Conservation (phyloP, 2,329 filamentous ascomycete genomes). For the Aureobasidium subglaciale region DNA sequence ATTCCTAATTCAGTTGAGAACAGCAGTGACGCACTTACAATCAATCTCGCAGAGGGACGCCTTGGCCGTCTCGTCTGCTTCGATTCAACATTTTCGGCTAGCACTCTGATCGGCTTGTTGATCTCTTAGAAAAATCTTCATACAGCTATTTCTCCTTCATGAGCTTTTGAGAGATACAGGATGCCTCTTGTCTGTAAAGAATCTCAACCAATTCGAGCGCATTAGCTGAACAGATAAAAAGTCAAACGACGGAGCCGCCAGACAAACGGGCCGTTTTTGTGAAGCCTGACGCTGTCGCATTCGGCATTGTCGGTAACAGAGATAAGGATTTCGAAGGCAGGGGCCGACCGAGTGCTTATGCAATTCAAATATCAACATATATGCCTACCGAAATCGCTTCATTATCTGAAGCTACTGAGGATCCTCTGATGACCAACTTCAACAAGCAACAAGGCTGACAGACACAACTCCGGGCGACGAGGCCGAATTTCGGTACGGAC, state of each 20-base stretch:
- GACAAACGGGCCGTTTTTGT: neutral
- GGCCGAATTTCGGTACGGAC: neutral
- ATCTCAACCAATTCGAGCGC: neutral
- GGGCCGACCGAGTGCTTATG: neutral
- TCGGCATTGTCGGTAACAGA: neutral
- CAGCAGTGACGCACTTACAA: neutral
- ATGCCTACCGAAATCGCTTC: neutral
- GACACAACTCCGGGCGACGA: too few relatives aligned
- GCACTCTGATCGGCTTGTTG: neutral
- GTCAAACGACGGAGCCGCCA: neutral
- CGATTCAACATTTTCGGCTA: neutral
- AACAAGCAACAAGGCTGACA: neutral
- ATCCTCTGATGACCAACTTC: neutral
- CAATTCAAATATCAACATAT: neutral
- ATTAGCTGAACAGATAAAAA: neutral
- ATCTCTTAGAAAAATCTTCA: neutral
- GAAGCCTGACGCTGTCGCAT: neutral
- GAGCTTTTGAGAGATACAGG: neutral
- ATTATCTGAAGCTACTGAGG: neutral
- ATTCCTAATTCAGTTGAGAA: neutral
- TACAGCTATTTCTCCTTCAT: neutral
- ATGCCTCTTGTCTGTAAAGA: neutral
- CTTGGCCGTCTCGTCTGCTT: neutral
- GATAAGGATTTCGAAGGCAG: neutral
- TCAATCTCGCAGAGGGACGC: neutral